These are phyloP conservation scores for Cystobasidium pallidum DNA, from an alignment of 1,284 basidiomycete genomes.

Conservation along the genomic window DNA sequence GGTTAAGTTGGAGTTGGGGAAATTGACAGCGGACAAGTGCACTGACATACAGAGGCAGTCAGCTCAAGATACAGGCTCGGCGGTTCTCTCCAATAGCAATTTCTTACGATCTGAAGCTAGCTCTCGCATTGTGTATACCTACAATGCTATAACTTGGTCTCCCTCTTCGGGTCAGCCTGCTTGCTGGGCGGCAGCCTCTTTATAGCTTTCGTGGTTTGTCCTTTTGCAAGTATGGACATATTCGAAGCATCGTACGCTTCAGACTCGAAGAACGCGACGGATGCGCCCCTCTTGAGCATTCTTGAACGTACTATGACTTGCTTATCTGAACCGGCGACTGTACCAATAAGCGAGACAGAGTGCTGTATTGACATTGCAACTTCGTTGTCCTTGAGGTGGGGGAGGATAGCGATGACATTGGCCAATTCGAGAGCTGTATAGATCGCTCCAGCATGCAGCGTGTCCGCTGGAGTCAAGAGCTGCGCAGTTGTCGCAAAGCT, in stretches of 20 bases:
- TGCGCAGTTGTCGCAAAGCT: constrained; percentile 4
- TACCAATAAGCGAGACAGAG: constrained; percentile 22
- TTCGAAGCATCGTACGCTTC: constrained; percentile 20
- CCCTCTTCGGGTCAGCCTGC: not conserved
- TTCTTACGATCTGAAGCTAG: too few relatives aligned
- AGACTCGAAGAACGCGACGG: constrained; percentile 28
- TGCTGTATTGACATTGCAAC: constrained; percentile 12
- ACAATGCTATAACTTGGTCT: constrained; percentile 7
- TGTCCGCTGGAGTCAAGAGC: constrained; percentile 12
- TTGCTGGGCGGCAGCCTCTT: not conserved
- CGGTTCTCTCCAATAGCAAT: too few relatives aligned
- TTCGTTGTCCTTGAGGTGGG: constrained; percentile 14
- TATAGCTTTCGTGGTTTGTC: constrained; percentile 31
- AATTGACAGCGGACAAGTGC: not conserved
- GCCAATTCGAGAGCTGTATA: constrained; percentile 26
- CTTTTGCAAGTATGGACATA: constrained; percentile 23
- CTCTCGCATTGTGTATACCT: not conserved
- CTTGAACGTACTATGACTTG: constrained; percentile 10
- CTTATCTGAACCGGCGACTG: constrained; percentile 1
- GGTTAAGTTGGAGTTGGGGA: constrained; percentile 19
- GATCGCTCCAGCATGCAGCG: constrained; percentile 25
- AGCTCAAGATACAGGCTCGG: too few relatives aligned
- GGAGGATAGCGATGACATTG: constrained; percentile 23
- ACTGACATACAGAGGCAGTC: not conserved
- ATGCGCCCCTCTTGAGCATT: constrained; percentile 21